These are phyloP conservation scores for Xylaria sp. DNA, from an alignment of 495 filamentous ascomycete species.

Conservation along the genomic window DNA sequence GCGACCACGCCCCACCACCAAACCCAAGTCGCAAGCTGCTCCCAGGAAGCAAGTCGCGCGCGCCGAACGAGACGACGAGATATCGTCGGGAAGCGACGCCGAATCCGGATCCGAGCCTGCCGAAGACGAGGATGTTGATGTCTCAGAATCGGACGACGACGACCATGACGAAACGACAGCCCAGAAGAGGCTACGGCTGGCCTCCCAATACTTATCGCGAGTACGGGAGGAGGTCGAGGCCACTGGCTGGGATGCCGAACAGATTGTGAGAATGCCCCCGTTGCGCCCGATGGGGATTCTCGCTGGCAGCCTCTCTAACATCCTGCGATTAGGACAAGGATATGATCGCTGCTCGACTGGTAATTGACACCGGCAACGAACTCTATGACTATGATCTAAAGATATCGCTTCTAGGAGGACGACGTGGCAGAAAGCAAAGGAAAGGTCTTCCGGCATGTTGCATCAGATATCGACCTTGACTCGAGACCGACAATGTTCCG, in stretches of 20 bases:
- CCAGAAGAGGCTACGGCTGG: slow-evolving; percentile 84
- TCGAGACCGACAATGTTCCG: slow-evolving; percentile 65
- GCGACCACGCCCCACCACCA: slow-evolving; percentile 46
- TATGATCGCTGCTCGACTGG: slow-evolving; percentile 28
- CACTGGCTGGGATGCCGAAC: slow-evolving; percentile 87
- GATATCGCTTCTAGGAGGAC: slow-evolving; percentile 66
- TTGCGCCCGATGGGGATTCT: neutral
- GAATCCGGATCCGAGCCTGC: slow-evolving; percentile 69
- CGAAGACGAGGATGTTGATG: slow-evolving; percentile 40
- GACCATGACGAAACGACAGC: slow-evolving; percentile 79
- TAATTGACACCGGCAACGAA: slow-evolving; percentile 3
- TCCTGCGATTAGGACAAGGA: slow-evolving; percentile 25
- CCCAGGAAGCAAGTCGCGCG: slow-evolving; percentile 66
- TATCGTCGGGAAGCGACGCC: slow-evolving; percentile 86
- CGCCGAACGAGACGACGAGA: slow-evolving; percentile 67
- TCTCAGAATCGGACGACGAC: slow-evolving; percentile 61
- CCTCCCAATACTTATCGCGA: slow-evolving; percentile 92
- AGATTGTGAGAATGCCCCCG: slow-evolving; percentile 64
- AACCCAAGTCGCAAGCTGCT: slow-evolving; percentile 48
- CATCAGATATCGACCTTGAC: slow-evolving; percentile 54
- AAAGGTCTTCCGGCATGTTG: slow-evolving; percentile 80
- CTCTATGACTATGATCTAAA: slow-evolving; percentile 17
- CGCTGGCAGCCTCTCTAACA: slow-evolving; percentile 11
- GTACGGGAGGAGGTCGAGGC: slow-evolving; percentile 79
- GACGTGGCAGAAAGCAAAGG: slow-evolving; percentile 95